Percentiles rank a stretch among this genome's conserved stretches.
These are phyloP conservation scores for Dorcoceras hygrometricum DNA, from an alignment of 257 asterid species.

Conservation along the genomic window DNA sequence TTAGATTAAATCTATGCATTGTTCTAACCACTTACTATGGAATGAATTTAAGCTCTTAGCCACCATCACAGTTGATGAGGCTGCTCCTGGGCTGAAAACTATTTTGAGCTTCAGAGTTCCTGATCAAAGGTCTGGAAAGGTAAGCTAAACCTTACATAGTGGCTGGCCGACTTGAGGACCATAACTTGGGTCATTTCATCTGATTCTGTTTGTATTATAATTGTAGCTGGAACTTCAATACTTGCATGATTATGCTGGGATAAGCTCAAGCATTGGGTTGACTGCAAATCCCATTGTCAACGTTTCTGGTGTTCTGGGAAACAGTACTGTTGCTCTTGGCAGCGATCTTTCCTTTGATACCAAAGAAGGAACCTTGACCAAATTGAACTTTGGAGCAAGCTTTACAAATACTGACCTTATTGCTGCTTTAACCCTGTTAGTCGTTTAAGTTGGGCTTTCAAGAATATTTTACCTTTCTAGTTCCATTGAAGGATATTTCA, in stretches of 20 bases:
- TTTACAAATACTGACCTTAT: slow-evolving; percentile 45
- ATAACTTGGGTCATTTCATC: background rate
- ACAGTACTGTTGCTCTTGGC: slow-evolving; percentile 38
- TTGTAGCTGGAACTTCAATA: slow-evolving; percentile 51
- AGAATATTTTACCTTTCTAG: background rate
- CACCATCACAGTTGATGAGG: slow-evolving; percentile 42
- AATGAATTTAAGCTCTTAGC: slow-evolving; percentile 34
- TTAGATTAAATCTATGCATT: slow-evolving; percentile 1
- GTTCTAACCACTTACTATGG: slow-evolving; percentile 2
- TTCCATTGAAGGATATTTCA: background rate
- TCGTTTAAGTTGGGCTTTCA: slow-evolving; percentile 7
- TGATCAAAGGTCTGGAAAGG: slow-evolving; percentile 52
- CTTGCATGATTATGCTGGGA: slow-evolving; percentile 42
- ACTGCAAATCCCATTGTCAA: slow-evolving; percentile 50
- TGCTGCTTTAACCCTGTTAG: slow-evolving; percentile 49
- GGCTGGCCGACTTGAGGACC: background rate
- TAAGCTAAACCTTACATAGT: slow-evolving; percentile 3
- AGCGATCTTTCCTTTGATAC: slow-evolving; percentile 47
- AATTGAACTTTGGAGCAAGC: slow-evolving; percentile 43
- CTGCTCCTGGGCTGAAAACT: slow-evolving; percentile 48
- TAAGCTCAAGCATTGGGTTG: slow-evolving; percentile 46
- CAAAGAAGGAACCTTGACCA: slow-evolving; percentile 38
- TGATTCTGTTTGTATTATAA: slow-evolving; percentile 3
- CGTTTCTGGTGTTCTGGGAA: slow-evolving; percentile 48
- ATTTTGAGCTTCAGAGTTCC: slow-evolving; percentile 51